These are phyloP conservation scores for Botrytis fragariae DNA, from an alignment of 2,329 filamentous ascomycete species.

Conservation along the genomic window DNA sequence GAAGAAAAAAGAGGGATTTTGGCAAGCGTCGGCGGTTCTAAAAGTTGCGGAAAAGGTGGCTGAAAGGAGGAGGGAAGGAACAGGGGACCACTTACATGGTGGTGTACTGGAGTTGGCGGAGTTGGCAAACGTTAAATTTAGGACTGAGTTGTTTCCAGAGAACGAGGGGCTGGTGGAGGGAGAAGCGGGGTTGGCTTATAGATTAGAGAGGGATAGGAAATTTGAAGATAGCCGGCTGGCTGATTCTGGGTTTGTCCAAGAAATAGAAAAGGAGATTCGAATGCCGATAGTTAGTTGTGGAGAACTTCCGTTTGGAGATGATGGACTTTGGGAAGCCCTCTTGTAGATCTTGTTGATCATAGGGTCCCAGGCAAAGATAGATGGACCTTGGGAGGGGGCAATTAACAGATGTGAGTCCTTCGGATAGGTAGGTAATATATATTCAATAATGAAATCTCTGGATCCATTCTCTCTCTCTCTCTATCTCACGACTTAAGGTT, in stretches of 20 bases:
- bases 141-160: not conserved
- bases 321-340: not conserved
- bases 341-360: not conserved
- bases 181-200: not conserved
- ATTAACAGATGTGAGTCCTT: not conserved
- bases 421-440: not conserved
- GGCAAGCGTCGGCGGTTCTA: constrained; percentile 22
- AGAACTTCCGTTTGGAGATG: not conserved
- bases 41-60: constrained; percentile 23
- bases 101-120: not conserved
- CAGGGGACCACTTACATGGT: not conserved
- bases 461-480: not conserved
- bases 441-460: not conserved
- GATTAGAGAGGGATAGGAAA: not conserved
- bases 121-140: not conserved
- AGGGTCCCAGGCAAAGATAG: not conserved
- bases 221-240: not conserved
- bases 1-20: constrained; percentile 25
- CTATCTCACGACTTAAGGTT: not conserved
- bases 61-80: not conserved
- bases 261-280: not conserved
- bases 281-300: not conserved
- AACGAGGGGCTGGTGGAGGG: not conserved
- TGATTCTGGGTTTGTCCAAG: not conserved
- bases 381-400: not conserved